Conservation (phyloP, 805 yeast species). For the Millerozyma acaciae region DNA sequence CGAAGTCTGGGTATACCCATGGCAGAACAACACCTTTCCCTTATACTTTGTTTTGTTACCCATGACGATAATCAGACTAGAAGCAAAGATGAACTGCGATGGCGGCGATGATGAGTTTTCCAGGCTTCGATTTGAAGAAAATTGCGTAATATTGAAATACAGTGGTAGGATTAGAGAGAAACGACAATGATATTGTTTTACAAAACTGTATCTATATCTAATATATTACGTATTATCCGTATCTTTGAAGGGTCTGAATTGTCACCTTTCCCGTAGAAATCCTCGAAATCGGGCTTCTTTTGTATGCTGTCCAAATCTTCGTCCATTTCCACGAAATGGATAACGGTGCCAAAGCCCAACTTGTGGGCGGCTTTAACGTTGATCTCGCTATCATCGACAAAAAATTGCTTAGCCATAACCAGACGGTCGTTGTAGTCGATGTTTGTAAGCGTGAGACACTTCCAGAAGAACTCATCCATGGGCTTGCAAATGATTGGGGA, state of each 20-base stretch:
- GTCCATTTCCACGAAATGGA: slow-evolving; percentile 73
- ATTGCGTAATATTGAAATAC: no score
- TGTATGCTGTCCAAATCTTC: slow-evolving; percentile 42
- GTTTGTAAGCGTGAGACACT: slow-evolving; percentile 64
- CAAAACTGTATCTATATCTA: slow-evolving; percentile 22
- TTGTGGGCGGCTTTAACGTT: slow-evolving; percentile 72
- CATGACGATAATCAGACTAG: background rate
- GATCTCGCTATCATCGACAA: slow-evolving; percentile 81
- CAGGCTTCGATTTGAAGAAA: no score
- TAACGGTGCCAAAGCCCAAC: slow-evolving; percentile 67
- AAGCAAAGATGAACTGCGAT: no score
- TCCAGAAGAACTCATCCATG: slow-evolving; percentile 62
- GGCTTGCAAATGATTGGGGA: slow-evolving; percentile 85
- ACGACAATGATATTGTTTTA: no score
- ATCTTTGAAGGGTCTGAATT: slow-evolving; percentile 26
- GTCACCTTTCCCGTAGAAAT: slow-evolving; percentile 34
- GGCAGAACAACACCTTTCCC: slow-evolving; percentile 74
- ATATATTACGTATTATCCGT: slow-evolving; percentile 27
- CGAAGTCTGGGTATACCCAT: slow-evolving; percentile 87
- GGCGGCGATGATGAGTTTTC: no score
- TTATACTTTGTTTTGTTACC: slow-evolving; percentile 12
- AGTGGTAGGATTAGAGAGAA: no score
- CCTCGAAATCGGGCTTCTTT: slow-evolving; percentile 23
- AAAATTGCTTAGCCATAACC: slow-evolving; percentile 51
- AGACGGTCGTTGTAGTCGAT: slow-evolving; percentile 31